phyloP scores from a whole-genome alignment of 176 grass and related monocot species.

The Carex cristatella region DNA sequence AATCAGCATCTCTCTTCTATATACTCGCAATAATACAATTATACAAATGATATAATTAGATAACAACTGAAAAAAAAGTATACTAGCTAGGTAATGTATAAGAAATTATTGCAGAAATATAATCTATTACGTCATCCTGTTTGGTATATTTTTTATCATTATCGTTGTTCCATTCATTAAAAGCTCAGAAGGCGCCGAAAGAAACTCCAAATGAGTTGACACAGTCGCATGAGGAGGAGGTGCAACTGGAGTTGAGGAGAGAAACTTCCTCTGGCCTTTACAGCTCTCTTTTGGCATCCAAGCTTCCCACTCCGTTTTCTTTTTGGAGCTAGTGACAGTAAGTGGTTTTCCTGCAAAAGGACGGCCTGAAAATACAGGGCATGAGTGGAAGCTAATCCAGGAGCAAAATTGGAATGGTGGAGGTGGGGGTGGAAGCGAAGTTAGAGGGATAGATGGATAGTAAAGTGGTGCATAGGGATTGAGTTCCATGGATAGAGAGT shows the following conservation, averaged over 20 bases:
- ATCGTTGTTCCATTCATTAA: slow-evolving; percentile 29
- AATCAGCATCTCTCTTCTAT: slow-evolving; percentile 33
- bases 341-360: neutral
- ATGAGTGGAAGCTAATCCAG: neutral
- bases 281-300: neutral
- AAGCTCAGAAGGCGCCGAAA: neutral
- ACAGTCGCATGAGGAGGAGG: neutral
- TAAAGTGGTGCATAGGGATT: slow-evolving; percentile 40
- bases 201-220: neutral
- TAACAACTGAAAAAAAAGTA: neutral
- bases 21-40: neutral
- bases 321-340: neutral
- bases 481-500: slow-evolving; percentile 27
- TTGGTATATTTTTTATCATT: slow-evolving; percentile 79
- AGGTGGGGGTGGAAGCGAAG: neutral
- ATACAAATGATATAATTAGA: neutral
- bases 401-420: slow-evolving; percentile 10
- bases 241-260: neutral
- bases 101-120: neutral
- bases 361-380: slow-evolving; percentile 7
- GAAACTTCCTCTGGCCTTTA: neutral
- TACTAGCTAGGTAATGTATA: neutral
- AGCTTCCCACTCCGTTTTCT: neutral
- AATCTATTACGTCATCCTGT: slow-evolving; percentile 35
- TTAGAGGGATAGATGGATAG: neutral